These are phyloP conservation scores for Cryptosporidium felis DNA, from an alignment of 169 alveolate genomes.

Conservation along the genomic window DNA sequence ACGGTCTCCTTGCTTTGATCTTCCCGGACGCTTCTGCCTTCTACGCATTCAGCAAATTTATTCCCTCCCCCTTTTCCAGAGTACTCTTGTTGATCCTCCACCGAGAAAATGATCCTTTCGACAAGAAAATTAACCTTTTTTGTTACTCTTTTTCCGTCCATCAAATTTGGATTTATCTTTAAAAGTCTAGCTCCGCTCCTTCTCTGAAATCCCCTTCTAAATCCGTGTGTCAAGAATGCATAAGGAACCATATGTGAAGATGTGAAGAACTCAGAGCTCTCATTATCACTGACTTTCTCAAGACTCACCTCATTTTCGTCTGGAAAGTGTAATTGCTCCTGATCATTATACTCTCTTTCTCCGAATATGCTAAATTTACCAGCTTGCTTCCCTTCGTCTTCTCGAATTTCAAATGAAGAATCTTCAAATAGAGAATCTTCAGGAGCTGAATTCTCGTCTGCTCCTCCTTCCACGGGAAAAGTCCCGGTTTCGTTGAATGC, in stretches of 20 bases:
- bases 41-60: neutral
- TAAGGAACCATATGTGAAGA: constrained; percentile 37
- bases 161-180: constrained; percentile 1
- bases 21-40: neutral
- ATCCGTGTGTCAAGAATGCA: constrained; percentile 49
- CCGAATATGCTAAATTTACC: neutral
- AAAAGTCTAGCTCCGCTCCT: constrained; percentile 13
- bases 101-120: neutral
- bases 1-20: neutral
- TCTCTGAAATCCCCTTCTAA: constrained; percentile 32
- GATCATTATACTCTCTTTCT: neutral
- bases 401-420: neutral
- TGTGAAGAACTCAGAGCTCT: neutral
- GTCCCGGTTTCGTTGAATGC: constrained; percentile 52
- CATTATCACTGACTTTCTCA: neutral
- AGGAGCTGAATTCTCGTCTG: neutral
- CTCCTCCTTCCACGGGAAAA: constrained; percentile 8
- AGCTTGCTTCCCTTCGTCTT: neutral
- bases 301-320: neutral
- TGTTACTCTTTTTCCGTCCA: neutral
- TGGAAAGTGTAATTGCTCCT: neutral
- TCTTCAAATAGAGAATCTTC: constrained; percentile 1
- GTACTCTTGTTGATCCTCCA: neutral
- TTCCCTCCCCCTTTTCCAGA: neutral
- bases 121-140: constrained; percentile 18